Evolutionary conservation across 768 basidiomycete genomes (phyloP).

Genomic region (Scleroderma bovista): DNA sequence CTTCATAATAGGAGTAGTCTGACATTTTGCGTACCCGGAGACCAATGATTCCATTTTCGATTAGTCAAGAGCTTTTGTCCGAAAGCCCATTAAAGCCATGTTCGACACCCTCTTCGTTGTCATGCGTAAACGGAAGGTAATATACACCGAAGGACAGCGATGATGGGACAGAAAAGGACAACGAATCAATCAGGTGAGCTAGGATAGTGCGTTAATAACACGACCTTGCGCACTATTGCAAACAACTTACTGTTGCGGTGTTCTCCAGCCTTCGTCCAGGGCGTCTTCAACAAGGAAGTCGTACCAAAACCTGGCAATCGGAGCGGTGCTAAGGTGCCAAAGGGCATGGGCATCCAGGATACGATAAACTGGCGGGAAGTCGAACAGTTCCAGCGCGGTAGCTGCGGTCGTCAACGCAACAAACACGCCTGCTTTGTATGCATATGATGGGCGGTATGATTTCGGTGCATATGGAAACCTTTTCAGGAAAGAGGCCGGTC

Average conservation of each 20-base stretch:
- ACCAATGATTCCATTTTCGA: slow-evolving; percentile 27
- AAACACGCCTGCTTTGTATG: slow-evolving; percentile 50
- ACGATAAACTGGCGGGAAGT: slow-evolving; percentile 78
- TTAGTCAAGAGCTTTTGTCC: slow-evolving; percentile 30
- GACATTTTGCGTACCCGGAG: slow-evolving; percentile 32
- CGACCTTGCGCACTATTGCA: background rate
- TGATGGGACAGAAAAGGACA: no score
- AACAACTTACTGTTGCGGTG: slow-evolving; percentile 27
- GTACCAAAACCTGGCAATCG: slow-evolving; percentile 79
- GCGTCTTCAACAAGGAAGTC: slow-evolving; percentile 75
- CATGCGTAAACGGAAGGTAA: slow-evolving; percentile 22
- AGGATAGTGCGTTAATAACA: slow-evolving; percentile 12
- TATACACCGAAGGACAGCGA: background rate
- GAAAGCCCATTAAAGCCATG: slow-evolving; percentile 5
- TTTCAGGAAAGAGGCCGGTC: slow-evolving; percentile 39
- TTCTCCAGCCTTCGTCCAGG: slow-evolving; percentile 62
- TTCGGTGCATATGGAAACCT: slow-evolving; percentile 52
- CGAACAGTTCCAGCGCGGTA: slow-evolving; percentile 79
- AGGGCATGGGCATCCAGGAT: slow-evolving; percentile 86
- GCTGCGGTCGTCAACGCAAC: slow-evolving; percentile 69
- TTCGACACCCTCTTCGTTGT: slow-evolving; percentile 28
- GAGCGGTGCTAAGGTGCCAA: slow-evolving; percentile 87
- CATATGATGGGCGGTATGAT: slow-evolving; percentile 54
- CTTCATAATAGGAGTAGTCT: slow-evolving; percentile 30
- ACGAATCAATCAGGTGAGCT: background rate